A percentile compares a stretch with the other conserved stretches of the same genome.
phyloP scores from a whole-genome alignment of 805 yeast genomes.

The Millerozyma miso region DNA sequence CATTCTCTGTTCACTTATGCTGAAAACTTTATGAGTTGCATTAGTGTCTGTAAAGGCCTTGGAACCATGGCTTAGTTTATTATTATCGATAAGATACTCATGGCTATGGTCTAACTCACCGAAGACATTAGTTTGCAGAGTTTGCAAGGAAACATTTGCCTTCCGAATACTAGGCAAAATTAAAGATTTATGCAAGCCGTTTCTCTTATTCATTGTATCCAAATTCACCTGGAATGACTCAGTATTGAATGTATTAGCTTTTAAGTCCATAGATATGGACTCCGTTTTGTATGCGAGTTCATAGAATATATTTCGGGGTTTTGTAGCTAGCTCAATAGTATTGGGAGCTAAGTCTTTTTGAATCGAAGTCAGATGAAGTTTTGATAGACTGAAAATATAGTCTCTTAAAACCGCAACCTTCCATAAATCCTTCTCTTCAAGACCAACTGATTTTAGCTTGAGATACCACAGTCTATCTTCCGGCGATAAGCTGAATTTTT shows the following conservation, averaged over 20 bases:
- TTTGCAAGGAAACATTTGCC: constrained; percentile 35
- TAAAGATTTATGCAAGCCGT: constrained; percentile 14
- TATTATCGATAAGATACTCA: constrained; percentile 9
- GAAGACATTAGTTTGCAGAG: constrained; percentile 38
- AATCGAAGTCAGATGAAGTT: constrained; percentile 9
- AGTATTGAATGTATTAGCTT: constrained; percentile 18
- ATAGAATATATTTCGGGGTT: constrained; percentile 35
- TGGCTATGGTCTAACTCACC: constrained; percentile 40
- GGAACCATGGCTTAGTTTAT: neutral
- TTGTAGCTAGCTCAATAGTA: constrained; percentile 9
- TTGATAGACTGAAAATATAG: constrained; percentile 58
- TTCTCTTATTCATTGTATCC: constrained; percentile 4
- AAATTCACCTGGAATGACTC: constrained; percentile 5
- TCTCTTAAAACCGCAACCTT: constrained; percentile 69
- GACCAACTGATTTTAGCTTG: constrained; percentile 67
- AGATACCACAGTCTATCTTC: constrained; percentile 74
- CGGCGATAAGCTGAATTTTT: constrained; percentile 41
- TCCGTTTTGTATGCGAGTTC: constrained; percentile 37
- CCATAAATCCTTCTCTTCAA: constrained; percentile 74
- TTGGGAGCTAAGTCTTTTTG: constrained; percentile 2
- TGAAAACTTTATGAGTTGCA: constrained; percentile 35
- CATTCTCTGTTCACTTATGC: constrained; percentile 26
- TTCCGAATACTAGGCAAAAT: constrained; percentile 27
- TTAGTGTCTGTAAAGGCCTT: constrained; percentile 2
- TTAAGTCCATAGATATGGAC: constrained; percentile 17